Percentiles rank a stretch among this genome's conserved stretches.
Evolutionary conservation across 495 filamentous ascomycete species (phyloP).

Genomic region (Penicillium alfredii): DNA sequence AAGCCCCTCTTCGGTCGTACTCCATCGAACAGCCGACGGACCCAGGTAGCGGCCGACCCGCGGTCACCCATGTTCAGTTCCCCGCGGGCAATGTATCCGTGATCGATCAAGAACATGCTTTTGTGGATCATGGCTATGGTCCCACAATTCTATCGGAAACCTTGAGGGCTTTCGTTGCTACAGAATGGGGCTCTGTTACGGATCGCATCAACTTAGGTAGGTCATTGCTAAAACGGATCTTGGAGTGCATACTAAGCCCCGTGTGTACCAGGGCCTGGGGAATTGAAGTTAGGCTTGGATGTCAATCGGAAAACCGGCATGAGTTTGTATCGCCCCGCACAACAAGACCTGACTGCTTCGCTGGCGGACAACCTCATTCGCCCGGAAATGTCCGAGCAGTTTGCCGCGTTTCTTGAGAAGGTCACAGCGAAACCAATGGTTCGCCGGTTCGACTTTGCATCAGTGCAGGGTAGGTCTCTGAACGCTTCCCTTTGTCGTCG

Average conservation of each 20-base stretch:
- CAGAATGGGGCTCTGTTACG: conserved; percentile 60
- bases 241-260: too few relatives aligned
- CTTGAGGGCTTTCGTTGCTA: conserved; percentile 62
- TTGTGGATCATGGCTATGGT: conserved; percentile 38
- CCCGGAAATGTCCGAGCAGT: conserved; percentile 48
- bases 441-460: conserved; percentile 37
- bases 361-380: conserved; percentile 57
- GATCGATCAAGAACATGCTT: conserved; percentile 47
- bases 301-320: conserved; percentile 53
- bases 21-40: conserved; percentile 54
- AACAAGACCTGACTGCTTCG: conserved; percentile 63
- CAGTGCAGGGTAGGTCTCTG: conserved; percentile 34
- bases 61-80: conserved; percentile 36
- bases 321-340: conserved; percentile 56
- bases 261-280: conserved; percentile 49
- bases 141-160: conserved; percentile 63
- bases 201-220: conserved; percentile 67
- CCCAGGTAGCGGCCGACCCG: conserved; percentile 19
- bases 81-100: conserved; percentile 39
- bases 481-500: neutral
- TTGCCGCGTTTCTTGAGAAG: conserved; percentile 48
- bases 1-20: conserved; percentile 55
- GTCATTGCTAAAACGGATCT: neutral
- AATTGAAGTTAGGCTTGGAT: conserved; percentile 58
- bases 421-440: conserved; percentile 36